Base-by-base conservation (phyloP, 805 yeast genomes). In the Candida corydali region DNA sequence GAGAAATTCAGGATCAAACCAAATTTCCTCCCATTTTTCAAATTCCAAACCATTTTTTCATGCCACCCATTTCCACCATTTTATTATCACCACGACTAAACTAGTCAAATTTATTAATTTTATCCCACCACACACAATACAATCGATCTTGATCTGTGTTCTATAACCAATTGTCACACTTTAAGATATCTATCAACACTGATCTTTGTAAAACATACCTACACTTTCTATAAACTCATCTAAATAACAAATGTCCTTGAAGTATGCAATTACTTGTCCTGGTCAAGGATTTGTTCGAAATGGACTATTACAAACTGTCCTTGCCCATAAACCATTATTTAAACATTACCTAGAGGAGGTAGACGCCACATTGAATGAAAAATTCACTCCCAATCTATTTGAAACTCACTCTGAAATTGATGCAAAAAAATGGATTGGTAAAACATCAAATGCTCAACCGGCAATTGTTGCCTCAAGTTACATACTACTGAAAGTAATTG, bases 381-480 rank as follows among this genome's bases (percentile, higher is more conserved):
- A 50, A 10, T 58, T 61, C 37, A 33, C 55, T 11, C 29, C 39
- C 3, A 38, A 50, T 12, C 36, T 58, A 23, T 40, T 43, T 28
- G 32, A 43, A 23, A 46, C 44, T 36, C 34, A 40, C 39, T 20
- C 40, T 29, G 29, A 14, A 40, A 30, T 17, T 5, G 22, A 31
- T 29, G 40, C 43, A 6, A 39, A 37, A 11, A 11, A 34, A 5
- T 60, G 63, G 61, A 31, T 58, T 15, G 20, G 36, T 8, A 45
- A 54, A 18, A 73, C 78, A 0, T 55, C 66, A 28, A 59, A 69
- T 46, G 78, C 79, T 16, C 82, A 76, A 57, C 80, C 80, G 3
- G 70, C 78, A 17, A 67, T 75, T 8, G 52, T 75, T 20, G 58
- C 70, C 2, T 53, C 75, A 3, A 61, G 75, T 17, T 57, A 49